Conservation (phyloP, 2,329 filamentous ascomycete genomes). For the Pyrenophora teres region DNA sequence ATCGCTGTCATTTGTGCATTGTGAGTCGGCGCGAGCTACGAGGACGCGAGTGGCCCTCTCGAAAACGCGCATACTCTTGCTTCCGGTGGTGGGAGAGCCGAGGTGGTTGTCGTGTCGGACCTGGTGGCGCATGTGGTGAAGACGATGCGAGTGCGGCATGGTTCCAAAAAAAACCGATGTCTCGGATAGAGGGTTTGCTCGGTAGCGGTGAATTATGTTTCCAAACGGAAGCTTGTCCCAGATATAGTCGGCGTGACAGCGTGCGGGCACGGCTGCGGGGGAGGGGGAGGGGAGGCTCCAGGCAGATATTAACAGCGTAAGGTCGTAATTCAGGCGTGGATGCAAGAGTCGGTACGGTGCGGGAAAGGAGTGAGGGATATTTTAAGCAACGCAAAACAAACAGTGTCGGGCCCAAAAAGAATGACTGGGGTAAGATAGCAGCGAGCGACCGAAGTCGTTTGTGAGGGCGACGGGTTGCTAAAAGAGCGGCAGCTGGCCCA, state of each 20-base stretch:
- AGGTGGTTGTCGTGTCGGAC: slow-evolving; percentile 27
- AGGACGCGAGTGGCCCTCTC: slow-evolving; percentile 35
- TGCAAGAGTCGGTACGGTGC: slow-evolving; percentile 14
- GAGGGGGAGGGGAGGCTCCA: slow-evolving; percentile 8
- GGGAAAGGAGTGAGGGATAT: slow-evolving; percentile 23
- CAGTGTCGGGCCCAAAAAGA: slow-evolving; percentile 40
- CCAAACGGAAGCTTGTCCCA: slow-evolving; percentile 19
- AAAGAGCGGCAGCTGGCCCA: slow-evolving; percentile 40
- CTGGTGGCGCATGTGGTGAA: slow-evolving; percentile 40
- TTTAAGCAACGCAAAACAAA: slow-evolving; percentile 20
- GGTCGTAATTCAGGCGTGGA: slow-evolving; percentile 41
- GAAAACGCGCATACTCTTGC: slow-evolving; percentile 22
- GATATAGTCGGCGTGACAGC: slow-evolving; percentile 8
- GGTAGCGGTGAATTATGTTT: slow-evolving; percentile 24
- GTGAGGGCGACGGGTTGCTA: slow-evolving; percentile 24
- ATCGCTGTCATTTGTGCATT: slow-evolving; percentile 42
- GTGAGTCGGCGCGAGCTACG: slow-evolving; percentile 26
- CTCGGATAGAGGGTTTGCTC: slow-evolving; percentile 23
- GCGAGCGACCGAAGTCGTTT: slow-evolving; percentile 27
- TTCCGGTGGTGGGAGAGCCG: slow-evolving; percentile 23
- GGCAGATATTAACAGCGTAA: slow-evolving; percentile 43
- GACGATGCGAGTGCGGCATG: slow-evolving; percentile 41
- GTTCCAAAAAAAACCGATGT: slow-evolving; percentile 21
- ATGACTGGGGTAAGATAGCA: slow-evolving; percentile 47
- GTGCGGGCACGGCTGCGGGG: slow-evolving; percentile 1